Evolutionary conservation across 2,329 filamentous ascomycete species (phyloP), one percentile per base, ranked within the genome.

Genomic region (Trichophyton simii): DNA sequence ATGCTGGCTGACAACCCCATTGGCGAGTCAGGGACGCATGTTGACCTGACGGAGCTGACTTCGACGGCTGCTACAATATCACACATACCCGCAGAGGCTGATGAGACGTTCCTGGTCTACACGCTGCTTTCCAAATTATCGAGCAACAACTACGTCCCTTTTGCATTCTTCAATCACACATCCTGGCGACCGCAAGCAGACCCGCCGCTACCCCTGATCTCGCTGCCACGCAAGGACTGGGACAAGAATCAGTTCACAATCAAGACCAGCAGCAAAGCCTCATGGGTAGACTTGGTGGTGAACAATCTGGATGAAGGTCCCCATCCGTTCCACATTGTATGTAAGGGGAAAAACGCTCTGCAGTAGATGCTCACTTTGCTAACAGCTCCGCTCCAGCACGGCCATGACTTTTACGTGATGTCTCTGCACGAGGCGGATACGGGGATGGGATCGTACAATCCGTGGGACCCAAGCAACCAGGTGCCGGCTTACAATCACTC

Each of bases 291-390:
- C 63, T 65, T 80, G 0, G 71, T 79, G 2, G 68, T 80, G 57
- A 81, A 81, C 64, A 81, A 81, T 60, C 69, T 80, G 15, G 79
- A 81, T 61, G 78, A 80, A 46, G 76, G 76, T 5, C 69, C 72
- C 0, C 79, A 81, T 65, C 79, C 79, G 0, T 80, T 80, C 62
- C 79, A 81, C 65, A 62, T 81, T 48, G 76, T 78, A 68, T 61
- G 68, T 63, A 25, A n/a, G 8, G 8, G 41, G 18, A 18, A 22
- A 3, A 36, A 55, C 18, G 57, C 20, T 60, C 6, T 59, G 8
- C 2, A 28, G 3, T 8, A 9, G 20, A 31, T 9, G 8, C 58
- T n/a, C 52, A 3, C 41, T 44, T 42, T 7, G 5, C 31, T 54
- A 57, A 54, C 25, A 55, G 28, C 4, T 22, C 18, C 58, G 28